Evolutionary conservation across 305 asterid species (phyloP), one percentile per base, ranked within the genome.

Genomic region (Ilex paraguariensis): DNA sequence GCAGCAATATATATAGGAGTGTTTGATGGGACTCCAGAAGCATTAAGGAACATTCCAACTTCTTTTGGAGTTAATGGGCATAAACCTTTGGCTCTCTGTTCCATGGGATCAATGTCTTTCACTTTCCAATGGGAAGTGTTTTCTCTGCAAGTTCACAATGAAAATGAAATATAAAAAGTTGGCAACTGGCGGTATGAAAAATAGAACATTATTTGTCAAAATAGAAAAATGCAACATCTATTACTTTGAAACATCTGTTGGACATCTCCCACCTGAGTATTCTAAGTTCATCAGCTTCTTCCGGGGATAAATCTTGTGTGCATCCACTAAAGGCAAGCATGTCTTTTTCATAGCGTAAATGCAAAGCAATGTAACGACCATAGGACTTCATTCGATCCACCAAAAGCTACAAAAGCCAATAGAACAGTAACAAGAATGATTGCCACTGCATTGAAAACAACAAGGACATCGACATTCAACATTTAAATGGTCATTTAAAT

Each of bases 241-340:
- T 36, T 36, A 36, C 42, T 36, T 4, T 36, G 42, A 36, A 36
- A 36, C 42, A 36, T 36, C 42, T 0, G 36, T 13, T 6, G 56
- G 39, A 62, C 56, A 46, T 31, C 51, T 60, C 65, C 49, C 76
- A 87, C 98, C 97, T 91, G 71, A 91, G 85, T 73, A 73, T 70
- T 78, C 70, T 89, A 50, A 91, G 84, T 67, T 91, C 98, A 39
- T 85, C 95, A 14, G 97, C 95, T 79, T 91, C 93, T 81, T 89
- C 88, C 42, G 75, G 77, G 66, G 88, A 77, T 76, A 92, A 82
- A 78, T 81, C 95, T 48, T 92, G 96, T 39, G 97, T 92, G 81
- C 97, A 92, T 69, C 98, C 98, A 71, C 98, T 89, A 59, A 85
- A 92, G 49, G 98, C 95, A 71, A 92, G 98, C 97, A 92, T 92